phyloP scores from a whole-genome alignment of 495 filamentous ascomycete genomes.

The Neurospora sp. region DNA sequence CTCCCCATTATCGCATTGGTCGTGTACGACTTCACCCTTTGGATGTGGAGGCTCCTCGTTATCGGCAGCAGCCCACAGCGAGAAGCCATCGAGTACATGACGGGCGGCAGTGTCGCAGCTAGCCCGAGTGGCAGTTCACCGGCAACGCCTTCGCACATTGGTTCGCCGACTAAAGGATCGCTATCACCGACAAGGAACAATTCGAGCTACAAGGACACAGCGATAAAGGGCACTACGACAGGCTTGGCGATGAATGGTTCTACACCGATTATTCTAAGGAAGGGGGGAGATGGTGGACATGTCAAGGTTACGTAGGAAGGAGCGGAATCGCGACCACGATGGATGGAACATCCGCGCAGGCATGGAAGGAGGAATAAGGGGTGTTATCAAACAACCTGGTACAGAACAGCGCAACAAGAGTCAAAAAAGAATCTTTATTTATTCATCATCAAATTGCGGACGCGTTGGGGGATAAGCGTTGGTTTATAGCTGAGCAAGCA shows the following conservation, averaged over 20 bases:
- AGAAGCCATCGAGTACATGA: conserved; percentile 2
- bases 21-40: conserved; percentile 36
- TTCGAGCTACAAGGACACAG: not conserved
- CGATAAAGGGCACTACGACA: not conserved
- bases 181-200: not conserved
- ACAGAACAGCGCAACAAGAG: not conserved
- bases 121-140: not conserved
- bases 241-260: not conserved
- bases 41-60: conserved; percentile 29
- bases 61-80: conserved; percentile 4
- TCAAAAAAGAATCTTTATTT: not conserved
- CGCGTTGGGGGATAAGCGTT: not conserved
- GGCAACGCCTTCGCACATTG: not conserved
- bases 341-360: not conserved
- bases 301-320: not conserved
- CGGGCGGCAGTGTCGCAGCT: conserved; percentile 5
- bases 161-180: not conserved
- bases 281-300: not conserved
- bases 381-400: not conserved
- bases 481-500: conserved; percentile 43
- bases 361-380: not conserved
- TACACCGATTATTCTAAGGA: not conserved
- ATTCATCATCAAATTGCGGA: not conserved
- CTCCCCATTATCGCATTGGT: conserved; percentile 22
- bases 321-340: not conserved